Evolutionary conservation across 129 eudicot species (phyloP), one percentile per base, ranked within the genome.

Genomic region (Cynara cardunculus): DNA sequence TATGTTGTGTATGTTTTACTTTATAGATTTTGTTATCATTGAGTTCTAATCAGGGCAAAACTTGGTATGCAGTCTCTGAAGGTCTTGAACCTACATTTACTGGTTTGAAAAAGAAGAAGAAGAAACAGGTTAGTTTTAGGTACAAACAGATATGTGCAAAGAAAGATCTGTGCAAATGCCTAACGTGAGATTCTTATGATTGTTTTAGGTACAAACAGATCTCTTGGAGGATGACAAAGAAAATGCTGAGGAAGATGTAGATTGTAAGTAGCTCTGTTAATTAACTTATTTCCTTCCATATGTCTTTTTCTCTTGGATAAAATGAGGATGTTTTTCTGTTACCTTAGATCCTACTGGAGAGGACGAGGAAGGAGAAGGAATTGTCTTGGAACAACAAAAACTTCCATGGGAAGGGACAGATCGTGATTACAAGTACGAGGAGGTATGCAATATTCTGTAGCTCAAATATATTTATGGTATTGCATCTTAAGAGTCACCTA

Each of bases 41-140:
- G 22, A 41, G 37, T 75, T 75, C 18, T 68, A 59, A 26, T 13
- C 2, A 53, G 27, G 1, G 3, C 32, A 14, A 11, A 18, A 39
- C 37, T 34, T 31, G 25, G 22, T 44, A 39, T 84, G 86, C 89
- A 92, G 97, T 90, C 39, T 81, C 91, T 74, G 96, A 94, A 27
- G 87, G 88, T 24, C 80, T 81, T 76, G 97, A 94, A 74, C 78
- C 93, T 71, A 66, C 95, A 2, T 89, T 91, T 89, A 81, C 89
- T 78, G 98, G 98, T 83, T 71, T 89, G 81, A 91, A 94, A 82
- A 93, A 91, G 91, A 94, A 94, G 82, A 94, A 94, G 86, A 94
- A 94, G 85, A 94, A 91, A 65, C 90, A 82, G 84, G 98, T 94
- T 79, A 68, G 88, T 87, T n/a, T n/a, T n/a, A n/a, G n/a, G n/a